Base-by-base conservation (phyloP, 2,329 filamentous ascomycete genomes). In the Botrytis paeoniae region DNA sequence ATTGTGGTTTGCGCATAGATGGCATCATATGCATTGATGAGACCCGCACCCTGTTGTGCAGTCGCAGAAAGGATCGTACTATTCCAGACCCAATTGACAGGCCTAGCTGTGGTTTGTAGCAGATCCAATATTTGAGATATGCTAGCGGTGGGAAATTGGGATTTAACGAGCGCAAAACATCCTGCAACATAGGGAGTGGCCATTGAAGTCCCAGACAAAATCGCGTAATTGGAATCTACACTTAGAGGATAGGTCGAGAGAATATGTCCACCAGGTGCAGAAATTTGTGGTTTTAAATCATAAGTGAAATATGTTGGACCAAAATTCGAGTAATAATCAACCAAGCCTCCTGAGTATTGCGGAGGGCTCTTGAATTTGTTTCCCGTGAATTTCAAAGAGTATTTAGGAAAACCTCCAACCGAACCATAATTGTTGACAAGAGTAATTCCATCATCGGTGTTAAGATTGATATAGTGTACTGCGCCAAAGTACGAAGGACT, bases 171-270 rank as follows among this genome's bases (percentile, higher is more conserved):
- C 12, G 82, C 82, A 45, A 80, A 82, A 4, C 77, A 79, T 8
- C 78, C 81, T 29, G 80, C 77, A 0, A 81, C 73, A 65, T 79
- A 82, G 0, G 82, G 82, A 0, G 81, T 80, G 1, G 82, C 79
- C 82, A 83, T 83, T 4, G 81, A 82, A 0, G 82, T 83, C 1
- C 81, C 82, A 2, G 78, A 80, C 29, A 82, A 75, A 41, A 82
- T 80, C 4, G 79, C 78, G 43, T 82, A 83, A 20, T 79, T 80
- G 1, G 79, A 79, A 29, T 76, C 71, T 0, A 75, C 69, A 5
- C 77, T 80, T 4, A 82, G 70, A 0, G 81, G 81, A 74, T 78
- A 83, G 0, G 81, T 82, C 1, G 81, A 79, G 12, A 83, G 77
- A 20, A 83, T 81, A 32, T 79, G 74, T 0, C 81, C 81, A 0